Percentiles rank a stretch among this genome's conserved stretches.
These are phyloP conservation scores for Wickerhamiella siamensis DNA, from an alignment of 805 yeast species.

Conservation along the genomic window DNA sequence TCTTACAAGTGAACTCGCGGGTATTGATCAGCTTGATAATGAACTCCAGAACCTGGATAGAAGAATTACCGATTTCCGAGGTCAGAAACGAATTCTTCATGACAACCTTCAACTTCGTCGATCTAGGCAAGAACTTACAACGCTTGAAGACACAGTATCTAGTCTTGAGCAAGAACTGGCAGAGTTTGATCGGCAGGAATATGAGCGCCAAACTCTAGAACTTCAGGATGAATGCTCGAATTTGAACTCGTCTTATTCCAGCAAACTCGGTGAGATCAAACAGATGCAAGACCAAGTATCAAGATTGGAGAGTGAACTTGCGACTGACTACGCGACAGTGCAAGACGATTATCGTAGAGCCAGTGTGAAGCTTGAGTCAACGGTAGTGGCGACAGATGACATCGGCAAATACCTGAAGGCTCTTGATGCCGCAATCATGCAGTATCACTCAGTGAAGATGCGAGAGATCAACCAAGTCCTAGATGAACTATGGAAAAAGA, in stretches of 20 bases:
- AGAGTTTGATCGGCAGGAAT: conserved; percentile 42
- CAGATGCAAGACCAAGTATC: conserved; percentile 64
- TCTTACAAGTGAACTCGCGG: not conserved
- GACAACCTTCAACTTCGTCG: conserved; percentile 49
- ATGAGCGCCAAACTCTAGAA: conserved; percentile 41
- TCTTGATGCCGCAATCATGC: conserved; percentile 85
- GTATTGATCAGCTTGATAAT: conserved; percentile 16
- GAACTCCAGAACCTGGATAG: conserved; percentile 20
- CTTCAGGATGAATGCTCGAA: conserved; percentile 37
- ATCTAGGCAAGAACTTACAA: conserved; percentile 28
- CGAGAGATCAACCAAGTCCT: conserved; percentile 75
- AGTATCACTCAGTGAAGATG: conserved; percentile 83
- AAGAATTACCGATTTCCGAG: conserved; percentile 33
- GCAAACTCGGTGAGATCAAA: conserved; percentile 70
- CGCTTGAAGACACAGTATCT: conserved; percentile 28
- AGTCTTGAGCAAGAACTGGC: conserved; percentile 44
- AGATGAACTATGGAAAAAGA: conserved; percentile 85
- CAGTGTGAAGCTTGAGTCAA: conserved; percentile 64
- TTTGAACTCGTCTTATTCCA: conserved; percentile 52
- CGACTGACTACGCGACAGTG: conserved; percentile 56
- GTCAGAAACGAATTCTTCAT: conserved; percentile 46
- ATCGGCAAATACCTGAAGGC: conserved; percentile 70
- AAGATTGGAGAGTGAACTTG: conserved; percentile 42
- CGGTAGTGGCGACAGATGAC: conserved; percentile 64
- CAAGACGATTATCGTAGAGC: conserved; percentile 50